Conservation (phyloP, 2,329 filamentous ascomycete species). For the Aspergillus arachidicola region DNA sequence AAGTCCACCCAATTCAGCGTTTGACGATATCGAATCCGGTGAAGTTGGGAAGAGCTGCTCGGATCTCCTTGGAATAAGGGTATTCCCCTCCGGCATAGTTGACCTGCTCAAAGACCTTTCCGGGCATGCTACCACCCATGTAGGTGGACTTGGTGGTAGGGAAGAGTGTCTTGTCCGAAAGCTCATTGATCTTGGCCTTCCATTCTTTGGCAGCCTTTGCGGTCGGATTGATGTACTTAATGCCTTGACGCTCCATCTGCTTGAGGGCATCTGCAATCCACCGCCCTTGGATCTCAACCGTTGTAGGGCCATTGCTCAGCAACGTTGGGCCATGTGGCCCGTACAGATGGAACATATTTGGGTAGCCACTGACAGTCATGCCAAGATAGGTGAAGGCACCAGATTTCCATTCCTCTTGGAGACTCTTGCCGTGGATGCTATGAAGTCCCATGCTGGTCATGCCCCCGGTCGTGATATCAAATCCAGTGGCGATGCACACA, state of each 20-base stretch:
- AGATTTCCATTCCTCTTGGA: constrained; percentile 42
- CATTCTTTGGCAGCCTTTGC: constrained; percentile 50
- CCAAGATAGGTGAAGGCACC: constrained; percentile 48
- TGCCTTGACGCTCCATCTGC: constrained; percentile 49
- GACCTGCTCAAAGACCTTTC: constrained; percentile 56
- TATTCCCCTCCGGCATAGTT: constrained; percentile 40
- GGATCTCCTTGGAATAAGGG: constrained; percentile 20
- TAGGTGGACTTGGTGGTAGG: constrained; percentile 56
- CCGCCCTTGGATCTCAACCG: constrained; percentile 58
- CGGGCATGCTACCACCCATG: constrained; percentile 60
- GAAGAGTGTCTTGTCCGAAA: constrained; percentile 53
- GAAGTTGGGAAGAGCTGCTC: constrained; percentile 11
- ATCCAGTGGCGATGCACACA: constrained; percentile 49
- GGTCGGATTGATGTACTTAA: constrained; percentile 57
- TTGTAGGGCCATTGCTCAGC: constrained; percentile 59
- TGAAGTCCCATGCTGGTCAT: constrained; percentile 44
- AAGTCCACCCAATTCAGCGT: not conserved
- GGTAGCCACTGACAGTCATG: constrained; percentile 45
- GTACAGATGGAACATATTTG: constrained; percentile 58
- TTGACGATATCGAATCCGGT: constrained; percentile 7
- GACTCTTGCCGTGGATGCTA: constrained; percentile 32
- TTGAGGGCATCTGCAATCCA: constrained; percentile 58
- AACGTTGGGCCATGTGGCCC: constrained; percentile 61
- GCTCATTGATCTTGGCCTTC: constrained; percentile 52
- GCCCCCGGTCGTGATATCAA: constrained; percentile 47